Percentiles rank a stretch among this genome's conserved stretches.
Conservation (phyloP, 2,329 filamentous ascomycete species). For the Claviceps maximensis region DNA sequence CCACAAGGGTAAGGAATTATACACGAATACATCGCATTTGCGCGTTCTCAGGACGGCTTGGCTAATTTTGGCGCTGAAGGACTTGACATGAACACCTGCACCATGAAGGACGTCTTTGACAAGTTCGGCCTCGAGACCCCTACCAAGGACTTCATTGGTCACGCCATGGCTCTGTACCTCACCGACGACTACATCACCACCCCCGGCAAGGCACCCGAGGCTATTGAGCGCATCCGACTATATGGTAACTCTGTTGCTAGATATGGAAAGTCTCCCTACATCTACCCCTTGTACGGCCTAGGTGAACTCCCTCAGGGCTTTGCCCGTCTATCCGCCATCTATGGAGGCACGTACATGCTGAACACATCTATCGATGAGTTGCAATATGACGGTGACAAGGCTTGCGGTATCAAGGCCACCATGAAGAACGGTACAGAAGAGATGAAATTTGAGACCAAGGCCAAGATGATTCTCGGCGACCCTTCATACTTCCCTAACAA, state of each 20-base stretch:
- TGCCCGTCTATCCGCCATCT: constrained; percentile 92
- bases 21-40: neutral
- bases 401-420: constrained; percentile 91
- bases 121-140: constrained; percentile 85
- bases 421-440: constrained; percentile 73
- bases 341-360: constrained; percentile 98
- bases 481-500: constrained; percentile 93
- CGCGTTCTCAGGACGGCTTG: neutral
- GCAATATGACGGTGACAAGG: constrained; percentile 70
- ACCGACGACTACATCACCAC: constrained; percentile 76
- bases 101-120: constrained; percentile 98
- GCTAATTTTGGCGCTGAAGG: constrained; percentile 35
- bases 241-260: constrained; percentile 97
- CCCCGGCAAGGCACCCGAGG: constrained; percentile 63
- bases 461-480: constrained; percentile 89
- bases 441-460: constrained; percentile 94
- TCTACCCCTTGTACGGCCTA: constrained; percentile 95
- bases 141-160: constrained; percentile 92
- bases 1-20: constrained; percentile 60
- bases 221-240: constrained; percentile 81
- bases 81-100: constrained; percentile 62
- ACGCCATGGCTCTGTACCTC: constrained; percentile 93
- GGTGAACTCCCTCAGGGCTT: constrained; percentile 97
- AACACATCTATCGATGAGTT: constrained; percentile 91
- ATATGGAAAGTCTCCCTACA: constrained; percentile 98